Base-by-base conservation (phyloP, 164 flowering plant genomes). In the Buxus sempervirens region DNA sequence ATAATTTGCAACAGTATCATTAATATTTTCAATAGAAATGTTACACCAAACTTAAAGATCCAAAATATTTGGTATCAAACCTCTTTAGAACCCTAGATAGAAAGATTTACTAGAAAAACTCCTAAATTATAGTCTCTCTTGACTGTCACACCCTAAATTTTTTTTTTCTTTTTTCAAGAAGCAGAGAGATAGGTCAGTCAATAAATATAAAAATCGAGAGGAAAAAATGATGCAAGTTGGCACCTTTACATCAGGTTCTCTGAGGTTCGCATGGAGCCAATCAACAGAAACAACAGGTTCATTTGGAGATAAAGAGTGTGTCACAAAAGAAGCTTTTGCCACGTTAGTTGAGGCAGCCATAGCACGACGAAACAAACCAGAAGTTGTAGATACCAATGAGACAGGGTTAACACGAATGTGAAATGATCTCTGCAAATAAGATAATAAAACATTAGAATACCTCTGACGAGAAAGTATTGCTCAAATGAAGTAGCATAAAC, bases 231-330 rank as follows among this genome's bases (percentile, higher is more conserved):
- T 56, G 25, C 27, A 24, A 58, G 57, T 4, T 72, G 23, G 63
- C 74, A 95, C 99, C 98, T 93, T 96, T 73, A 93, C 36, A 67
- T 86, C 85, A 56, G 97, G 95, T 55, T 81, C 90, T 79, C 77
- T 80, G 41, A 93, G 83, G 75, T 96, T 90, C n/a, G 89, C 77
- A 80, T 87, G 90, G 58, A 96, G 90, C 96, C 95, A 89, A 65
- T 96, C 98, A 75, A 82, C 96, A 24, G 98, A 91, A 75, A 96
- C 96, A 77, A 93, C 91, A 71, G 99, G 97, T 61, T 96, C 97
- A 63, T 58, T 79, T 36, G 86, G 71, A 25, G 96, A 68, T 65
- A 84, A 53, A 49, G 95, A 79, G 36, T 73, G 75, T 27, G 85
- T 78, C 0, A 88, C 72, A 71, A 70, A 88, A 38, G 78, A 53